These are phyloP conservation scores for Chionographis japonica DNA, from an alignment of 106 monocot genomes.

Conservation along the genomic window DNA sequence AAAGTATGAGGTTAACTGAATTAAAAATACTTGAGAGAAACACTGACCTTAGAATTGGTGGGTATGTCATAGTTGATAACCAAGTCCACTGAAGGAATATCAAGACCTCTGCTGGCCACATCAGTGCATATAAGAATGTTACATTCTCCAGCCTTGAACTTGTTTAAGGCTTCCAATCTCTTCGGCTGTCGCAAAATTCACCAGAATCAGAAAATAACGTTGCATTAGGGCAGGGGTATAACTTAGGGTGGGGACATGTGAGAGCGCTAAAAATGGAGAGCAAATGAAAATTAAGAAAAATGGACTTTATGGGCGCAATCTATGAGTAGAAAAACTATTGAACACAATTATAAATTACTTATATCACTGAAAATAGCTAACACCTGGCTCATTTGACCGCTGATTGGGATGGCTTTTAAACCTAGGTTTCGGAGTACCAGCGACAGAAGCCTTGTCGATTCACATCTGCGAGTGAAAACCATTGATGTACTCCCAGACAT, in stretches of 20 bases:
- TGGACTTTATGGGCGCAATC: too few species aligned
- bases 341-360: background rate
- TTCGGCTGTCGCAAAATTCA: slow-evolving; percentile 47
- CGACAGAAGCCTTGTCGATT: slow-evolving; percentile 62
- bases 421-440: slow-evolving; percentile 76
- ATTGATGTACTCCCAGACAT: slow-evolving; percentile 75
- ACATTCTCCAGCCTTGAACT: slow-evolving; percentile 82
- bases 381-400: slow-evolving; percentile 95
- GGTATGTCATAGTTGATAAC: slow-evolving; percentile 98
- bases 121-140: slow-evolving; percentile 87
- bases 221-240: background rate
- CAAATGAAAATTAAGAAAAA: too few species aligned
- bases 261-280: too few species aligned
- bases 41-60: slow-evolving; percentile 72
- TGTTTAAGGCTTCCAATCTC: slow-evolving; percentile 80
- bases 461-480: slow-evolving; percentile 93
- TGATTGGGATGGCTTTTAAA: slow-evolving; percentile 82
- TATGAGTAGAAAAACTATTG: too few species aligned
- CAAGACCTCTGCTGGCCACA: slow-evolving; percentile 90
- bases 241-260: background rate
- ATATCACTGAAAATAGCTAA: background rate
- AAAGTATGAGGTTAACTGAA: background rate
- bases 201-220: background rate
- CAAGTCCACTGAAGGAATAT: slow-evolving; percentile 84
- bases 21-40: background rate